Conservation (phyloP, 1,139 yeast genomes). For the Kurtzmaniella quercitrusa region DNA sequence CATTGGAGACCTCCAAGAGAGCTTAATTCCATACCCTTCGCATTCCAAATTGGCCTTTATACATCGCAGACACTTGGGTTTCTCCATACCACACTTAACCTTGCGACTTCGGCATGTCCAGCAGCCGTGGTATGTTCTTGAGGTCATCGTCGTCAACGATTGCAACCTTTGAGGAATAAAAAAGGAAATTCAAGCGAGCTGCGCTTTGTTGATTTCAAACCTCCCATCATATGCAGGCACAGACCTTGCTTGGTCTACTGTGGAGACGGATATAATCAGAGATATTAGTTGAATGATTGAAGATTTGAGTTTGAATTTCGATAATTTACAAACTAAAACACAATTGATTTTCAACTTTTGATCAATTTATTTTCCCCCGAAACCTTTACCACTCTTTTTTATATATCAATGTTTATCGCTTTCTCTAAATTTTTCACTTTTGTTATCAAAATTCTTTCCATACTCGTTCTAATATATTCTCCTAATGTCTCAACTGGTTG, state of each 20-base stretch:
- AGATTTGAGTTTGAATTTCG: too few relatives aligned
- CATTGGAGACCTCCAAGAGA: constrained; percentile 39
- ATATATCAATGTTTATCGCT: background rate
- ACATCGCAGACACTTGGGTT: constrained; percentile 43
- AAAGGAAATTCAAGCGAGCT: constrained; percentile 1
- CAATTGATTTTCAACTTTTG: background rate
- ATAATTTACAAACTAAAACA: too few relatives aligned
- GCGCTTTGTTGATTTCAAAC: background rate
- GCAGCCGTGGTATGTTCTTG: constrained; percentile 47
- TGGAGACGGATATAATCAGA: too few relatives aligned
- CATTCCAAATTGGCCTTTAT: constrained; percentile 36
- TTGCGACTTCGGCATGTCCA: constrained; percentile 51
- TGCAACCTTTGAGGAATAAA: background rate
- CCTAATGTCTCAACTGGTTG: constrained; percentile 4
- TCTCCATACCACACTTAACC: constrained; percentile 46
- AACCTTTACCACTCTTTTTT: too few relatives aligned
- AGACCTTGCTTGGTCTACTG: background rate
- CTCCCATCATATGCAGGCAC: constrained; percentile 21
- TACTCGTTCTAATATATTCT: too few relatives aligned
- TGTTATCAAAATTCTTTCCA: too few relatives aligned
- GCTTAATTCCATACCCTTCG: constrained; percentile 37
- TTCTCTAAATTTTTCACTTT: background rate
- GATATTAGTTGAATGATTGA: too few relatives aligned
- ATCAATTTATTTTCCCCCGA: background rate
- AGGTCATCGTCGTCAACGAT: constrained; percentile 17